Percentiles rank a stretch among this genome's conserved stretches.
Evolutionary conservation across 176 grass and related monocot species (phyloP).

Genomic region (Calamus simplicifolius): DNA sequence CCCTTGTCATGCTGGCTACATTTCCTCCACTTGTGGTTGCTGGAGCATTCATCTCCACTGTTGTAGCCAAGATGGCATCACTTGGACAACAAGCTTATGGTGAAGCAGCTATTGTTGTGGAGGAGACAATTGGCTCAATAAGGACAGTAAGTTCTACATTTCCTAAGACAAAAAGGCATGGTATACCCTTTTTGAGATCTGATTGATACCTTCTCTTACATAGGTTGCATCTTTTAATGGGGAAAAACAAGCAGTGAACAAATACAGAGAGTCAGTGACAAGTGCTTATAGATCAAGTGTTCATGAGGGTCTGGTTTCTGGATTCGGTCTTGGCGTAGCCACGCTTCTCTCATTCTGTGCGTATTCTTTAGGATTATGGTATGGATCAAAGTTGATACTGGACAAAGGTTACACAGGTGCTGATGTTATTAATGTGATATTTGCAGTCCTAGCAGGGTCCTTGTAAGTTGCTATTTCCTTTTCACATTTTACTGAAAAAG

Average conservation of each 20-base stretch:
- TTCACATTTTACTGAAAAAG: neutral
- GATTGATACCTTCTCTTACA: neutral
- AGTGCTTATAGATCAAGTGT: slow-evolving; percentile 68
- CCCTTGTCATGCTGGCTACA: slow-evolving; percentile 76
- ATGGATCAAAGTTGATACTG: slow-evolving; percentile 89
- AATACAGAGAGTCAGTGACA: slow-evolving; percentile 66
- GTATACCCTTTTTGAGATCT: no score
- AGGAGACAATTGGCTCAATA: slow-evolving; percentile 95
- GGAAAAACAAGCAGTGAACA: slow-evolving; percentile 78
- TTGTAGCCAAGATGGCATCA: slow-evolving; percentile 82
- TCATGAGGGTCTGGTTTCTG: slow-evolving; percentile 72
- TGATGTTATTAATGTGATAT: slow-evolving; percentile 95
- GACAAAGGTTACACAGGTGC: slow-evolving; percentile 74
- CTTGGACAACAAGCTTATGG: slow-evolving; percentile 87
- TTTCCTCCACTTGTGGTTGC: slow-evolving; percentile 82
- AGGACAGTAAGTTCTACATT: slow-evolving; percentile 53
- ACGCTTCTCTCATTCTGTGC: slow-evolving; percentile 90
- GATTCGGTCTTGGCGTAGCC: slow-evolving; percentile 73
- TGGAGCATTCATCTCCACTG: slow-evolving; percentile 72
- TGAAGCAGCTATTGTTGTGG: slow-evolving; percentile 65
- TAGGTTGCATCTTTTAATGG: slow-evolving; percentile 98
- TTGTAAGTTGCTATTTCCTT: slow-evolving; percentile 51
- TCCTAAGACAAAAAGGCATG: no score
- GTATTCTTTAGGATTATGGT: slow-evolving; percentile 96
- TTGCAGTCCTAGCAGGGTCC: slow-evolving; percentile 88